Percentiles rank a stretch among this genome's conserved stretches.
phyloP scores from a whole-genome alignment of 2,329 filamentous ascomycete genomes.

The Tympanopsis confertula region DNA sequence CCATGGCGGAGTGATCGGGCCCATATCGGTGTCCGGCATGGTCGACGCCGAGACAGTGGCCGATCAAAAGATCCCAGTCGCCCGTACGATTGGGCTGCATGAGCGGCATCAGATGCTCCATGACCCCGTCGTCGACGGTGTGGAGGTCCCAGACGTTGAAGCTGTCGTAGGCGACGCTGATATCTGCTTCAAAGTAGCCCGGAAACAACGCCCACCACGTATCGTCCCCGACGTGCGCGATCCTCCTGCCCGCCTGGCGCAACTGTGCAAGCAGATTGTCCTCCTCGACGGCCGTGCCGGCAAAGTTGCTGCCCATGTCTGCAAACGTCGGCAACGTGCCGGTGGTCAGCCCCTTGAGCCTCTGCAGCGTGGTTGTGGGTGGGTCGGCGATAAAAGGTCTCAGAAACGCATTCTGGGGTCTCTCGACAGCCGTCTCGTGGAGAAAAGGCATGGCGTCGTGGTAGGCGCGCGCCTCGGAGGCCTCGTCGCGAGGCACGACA shows the following conservation, averaged over 20 bases:
- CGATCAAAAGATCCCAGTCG: constrained; percentile 89
- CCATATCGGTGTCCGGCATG: constrained; percentile 95
- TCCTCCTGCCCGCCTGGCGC: constrained; percentile 52
- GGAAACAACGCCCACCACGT: constrained; percentile 94
- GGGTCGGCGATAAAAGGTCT: constrained; percentile 94
- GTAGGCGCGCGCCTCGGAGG: constrained; percentile 47
- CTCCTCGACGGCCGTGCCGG: constrained; percentile 88
- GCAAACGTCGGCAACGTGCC: constrained; percentile 91
- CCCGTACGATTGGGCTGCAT: constrained; percentile 50
- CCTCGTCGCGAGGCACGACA: constrained; percentile 62
- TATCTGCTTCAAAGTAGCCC: constrained; percentile 76
- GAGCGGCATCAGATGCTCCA: constrained; percentile 78
- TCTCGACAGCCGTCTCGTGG: constrained; percentile 65
- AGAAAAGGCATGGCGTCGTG: constrained; percentile 82
- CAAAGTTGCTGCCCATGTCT: constrained; percentile 89
- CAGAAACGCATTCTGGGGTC: constrained; percentile 75
- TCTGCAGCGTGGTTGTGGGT: constrained; percentile 82
- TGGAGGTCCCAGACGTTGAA: constrained; percentile 98
- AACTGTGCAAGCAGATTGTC: constrained; percentile 65
- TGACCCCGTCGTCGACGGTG: constrained; percentile 91
- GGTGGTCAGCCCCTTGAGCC: constrained; percentile 87
- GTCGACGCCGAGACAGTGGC: constrained; percentile 88
- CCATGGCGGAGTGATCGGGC: constrained; percentile 85
- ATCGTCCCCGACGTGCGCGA: constrained; percentile 94
- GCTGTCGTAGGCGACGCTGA: constrained; percentile 84